Evolutionary conservation across 345 rosid genomes (phyloP).

Genomic region (Lumnitzera racemosa): DNA sequence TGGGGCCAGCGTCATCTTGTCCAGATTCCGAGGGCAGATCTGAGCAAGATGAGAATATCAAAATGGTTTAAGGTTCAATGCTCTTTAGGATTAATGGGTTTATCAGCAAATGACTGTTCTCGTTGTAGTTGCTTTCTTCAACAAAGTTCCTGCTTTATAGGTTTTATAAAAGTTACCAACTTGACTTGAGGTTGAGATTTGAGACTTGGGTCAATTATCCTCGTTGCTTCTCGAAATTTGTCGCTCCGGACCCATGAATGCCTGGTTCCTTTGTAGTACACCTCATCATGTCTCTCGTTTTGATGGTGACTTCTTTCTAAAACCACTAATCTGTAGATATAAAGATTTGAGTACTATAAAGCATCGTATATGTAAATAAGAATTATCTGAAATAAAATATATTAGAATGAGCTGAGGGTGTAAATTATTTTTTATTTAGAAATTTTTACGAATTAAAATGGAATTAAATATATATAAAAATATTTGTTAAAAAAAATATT

Average conservation of each 20-base stretch:
- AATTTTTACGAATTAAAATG: no score
- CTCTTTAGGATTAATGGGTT: neutral
- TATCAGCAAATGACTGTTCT: neutral
- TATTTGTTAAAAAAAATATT: no score
- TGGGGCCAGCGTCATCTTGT: constrained; percentile 9
- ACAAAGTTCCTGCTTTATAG: constrained; percentile 34
- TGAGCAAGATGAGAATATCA: neutral
- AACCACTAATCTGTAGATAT: no score
- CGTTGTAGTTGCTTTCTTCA: constrained; percentile 16
- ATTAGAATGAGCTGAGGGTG: no score
- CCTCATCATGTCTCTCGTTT: constrained; percentile 12
- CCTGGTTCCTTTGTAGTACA: constrained; percentile 24
- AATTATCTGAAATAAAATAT: no score
- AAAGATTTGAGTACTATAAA: no score
- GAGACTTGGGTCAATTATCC: neutral
- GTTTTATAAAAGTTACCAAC: neutral
- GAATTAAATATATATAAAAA: no score
- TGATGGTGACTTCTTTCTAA: no score
- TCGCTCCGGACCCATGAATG: constrained; percentile 22
- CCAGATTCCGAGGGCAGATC: constrained; percentile 39
- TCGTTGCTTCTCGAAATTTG: neutral
- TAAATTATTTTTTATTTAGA: no score
- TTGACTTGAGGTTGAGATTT: neutral
- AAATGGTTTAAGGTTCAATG: neutral
- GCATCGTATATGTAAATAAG: no score